These are phyloP conservation scores for Azolla pinnata DNA, from an alignment of 75 land plant species.

Conservation along the genomic window DNA sequence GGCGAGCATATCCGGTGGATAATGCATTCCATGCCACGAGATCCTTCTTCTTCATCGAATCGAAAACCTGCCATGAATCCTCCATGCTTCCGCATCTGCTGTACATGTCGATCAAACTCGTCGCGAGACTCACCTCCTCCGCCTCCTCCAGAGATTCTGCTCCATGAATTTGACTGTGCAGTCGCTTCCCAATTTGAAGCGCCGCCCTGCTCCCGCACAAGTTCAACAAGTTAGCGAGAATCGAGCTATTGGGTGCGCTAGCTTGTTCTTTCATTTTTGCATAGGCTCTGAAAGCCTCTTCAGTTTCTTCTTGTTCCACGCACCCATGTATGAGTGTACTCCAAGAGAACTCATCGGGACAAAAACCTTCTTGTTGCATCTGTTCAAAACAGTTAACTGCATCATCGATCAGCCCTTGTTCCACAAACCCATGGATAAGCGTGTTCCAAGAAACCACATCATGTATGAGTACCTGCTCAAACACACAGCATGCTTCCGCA, in stretches of 20 bases:
- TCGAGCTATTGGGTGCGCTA: constrained; percentile 17
- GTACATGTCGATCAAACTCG: constrained; percentile 39
- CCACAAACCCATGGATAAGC: too few species aligned
- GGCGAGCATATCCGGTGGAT: constrained; percentile 29
- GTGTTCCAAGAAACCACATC: too few species aligned
- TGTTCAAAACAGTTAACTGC: too few species aligned
- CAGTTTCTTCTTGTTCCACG: constrained; percentile 36
- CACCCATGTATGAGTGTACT: constrained; percentile 42
- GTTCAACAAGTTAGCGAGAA: constrained; percentile 23
- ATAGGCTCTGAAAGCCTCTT: constrained; percentile 31
- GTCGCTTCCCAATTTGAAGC: constrained; percentile 27
- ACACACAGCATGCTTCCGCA: too few species aligned
- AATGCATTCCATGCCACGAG: constrained; percentile 41
- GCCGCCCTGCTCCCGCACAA: constrained; percentile 32
- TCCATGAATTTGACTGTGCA: constrained; percentile 36
- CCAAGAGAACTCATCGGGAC: constrained; percentile 21
- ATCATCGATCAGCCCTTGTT: too few species aligned
- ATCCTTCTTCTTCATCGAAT: constrained; percentile 6
- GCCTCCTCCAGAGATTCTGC: constrained; percentile 19
- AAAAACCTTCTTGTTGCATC: too few species aligned
- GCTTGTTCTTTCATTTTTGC: constrained; percentile 25
- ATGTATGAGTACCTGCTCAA: too few species aligned
- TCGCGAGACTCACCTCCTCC: constrained; percentile 21
- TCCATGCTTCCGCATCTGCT: constrained; percentile 38
- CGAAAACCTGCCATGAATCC: constrained; percentile 28